Conservation (phyloP, 768 basidiomycete genomes). For the Suillus cothurnatus region DNA sequence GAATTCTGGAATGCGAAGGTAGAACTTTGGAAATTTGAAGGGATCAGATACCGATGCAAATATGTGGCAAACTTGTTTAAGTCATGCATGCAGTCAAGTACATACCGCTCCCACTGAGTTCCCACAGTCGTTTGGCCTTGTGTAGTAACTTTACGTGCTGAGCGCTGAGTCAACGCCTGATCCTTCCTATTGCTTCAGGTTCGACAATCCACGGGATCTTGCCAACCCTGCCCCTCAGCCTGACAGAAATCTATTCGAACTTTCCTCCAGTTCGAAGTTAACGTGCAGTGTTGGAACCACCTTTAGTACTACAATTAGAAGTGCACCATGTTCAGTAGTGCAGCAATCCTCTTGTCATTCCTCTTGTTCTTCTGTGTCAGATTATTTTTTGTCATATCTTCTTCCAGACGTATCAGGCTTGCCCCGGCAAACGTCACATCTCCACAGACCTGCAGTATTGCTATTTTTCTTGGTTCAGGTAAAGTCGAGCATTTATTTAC, state of each 20-base stretch:
- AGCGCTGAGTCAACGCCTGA: background rate
- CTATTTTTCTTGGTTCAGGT: conserved; percentile 95
- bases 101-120: background rate
- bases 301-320: background rate
- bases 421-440: background rate
- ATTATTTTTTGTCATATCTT: background rate
- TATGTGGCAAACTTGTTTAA: background rate
- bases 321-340: background rate
- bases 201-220: background rate
- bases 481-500: conserved; percentile 24
- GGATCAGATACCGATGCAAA: background rate
- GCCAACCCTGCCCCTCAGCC: background rate
- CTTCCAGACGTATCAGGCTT: background rate
- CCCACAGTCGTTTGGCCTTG: background rate
- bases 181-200: background rate
- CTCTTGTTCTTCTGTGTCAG: background rate
- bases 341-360: background rate
- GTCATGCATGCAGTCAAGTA: background rate
- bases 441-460: conserved; percentile 50
- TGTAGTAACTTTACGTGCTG: background rate
- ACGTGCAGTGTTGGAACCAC: background rate
- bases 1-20: conserved; percentile 2
- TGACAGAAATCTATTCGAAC: background rate
- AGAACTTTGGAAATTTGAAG: background rate
- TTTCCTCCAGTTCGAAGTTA: background rate